Evolutionary conservation across 805 yeast genomes (phyloP), one percentile per base, ranked within the genome.

Genomic region (Kuraishia floccosa): DNA sequence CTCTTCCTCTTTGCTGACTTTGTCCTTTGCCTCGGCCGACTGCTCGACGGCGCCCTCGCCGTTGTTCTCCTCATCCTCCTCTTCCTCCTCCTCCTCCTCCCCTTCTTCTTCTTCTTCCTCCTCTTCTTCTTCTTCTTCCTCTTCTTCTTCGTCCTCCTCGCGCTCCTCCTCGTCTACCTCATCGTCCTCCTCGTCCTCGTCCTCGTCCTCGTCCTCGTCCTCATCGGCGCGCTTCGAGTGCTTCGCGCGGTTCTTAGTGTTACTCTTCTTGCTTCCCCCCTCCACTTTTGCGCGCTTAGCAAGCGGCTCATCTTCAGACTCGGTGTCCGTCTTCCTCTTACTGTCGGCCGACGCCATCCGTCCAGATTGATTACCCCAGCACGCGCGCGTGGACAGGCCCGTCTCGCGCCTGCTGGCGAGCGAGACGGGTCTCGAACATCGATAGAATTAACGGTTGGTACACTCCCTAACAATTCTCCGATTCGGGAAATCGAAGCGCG

Each of bases 261-360:
- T n/a, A n/a, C n/a, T n/a, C n/a, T n/a, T n/a, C n/a, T n/a, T n/a
- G n/a, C n/a, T n/a, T n/a, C n/a, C n/a, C n/a, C n/a, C n/a, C n/a
- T n/a, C n/a, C n/a, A n/a, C n/a, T n/a, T n/a, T n/a, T n/a, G 16
- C 35, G 42, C 4, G 34, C 50, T 24, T 24, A 4, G 27, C n/a
- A 4, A n/a, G 17, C 9, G 27, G 27, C 27, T 24, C 27, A 8
- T 24, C 27, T 8, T 6, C 40, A 39, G 13, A 39, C 43, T 7
- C 35, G 32, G 29, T 49, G 53, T 6, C 45, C 41, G 24, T 37
- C 41, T 27, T 44, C 44, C 15, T 39, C 46, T 6, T 39, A 46
- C 6, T 40, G 42, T 28, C 33, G 28, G 27, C 32, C 38, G 15
- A n/a, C n/a, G n/a, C n/a, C n/a, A n/a, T n/a, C n/a, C n/a, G n/a